Evolutionary conservation across 371 early-diverging fungal genomes (phyloP), one percentile per base, ranked within the genome.

Genomic region (Sporodiniella umbellata): DNA sequence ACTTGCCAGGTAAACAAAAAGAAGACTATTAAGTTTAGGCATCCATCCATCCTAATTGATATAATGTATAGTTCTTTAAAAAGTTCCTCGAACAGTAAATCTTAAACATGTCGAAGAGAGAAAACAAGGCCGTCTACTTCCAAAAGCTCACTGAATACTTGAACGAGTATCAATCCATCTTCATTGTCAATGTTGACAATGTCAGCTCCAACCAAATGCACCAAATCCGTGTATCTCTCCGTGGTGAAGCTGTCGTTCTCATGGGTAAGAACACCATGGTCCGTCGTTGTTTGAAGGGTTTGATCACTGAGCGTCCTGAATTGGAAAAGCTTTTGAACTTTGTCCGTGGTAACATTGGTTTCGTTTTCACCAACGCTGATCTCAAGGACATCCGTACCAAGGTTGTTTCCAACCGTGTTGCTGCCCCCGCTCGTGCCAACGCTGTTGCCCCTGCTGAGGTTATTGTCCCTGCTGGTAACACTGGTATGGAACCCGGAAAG

Each of bases 201-300:
- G 99, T 99, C 78, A 92, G 95, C 60, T 98, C 99, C 72, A 98
- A 95, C 89, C 99, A 99, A 86, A 96, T 99, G 94, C 99, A 99
- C 89, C 87, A 93, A 68, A 93, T 98, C 78, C 97, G 99, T 86
- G 78, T 85, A 66, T 75, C 86, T 52, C 88, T 98, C 72, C 92
- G 99, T 75, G 92, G 90, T 46, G 79, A 91, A 50, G 96, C 89
- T 62, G 91, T 85, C 68, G 88, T 99, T 49, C 87, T 99, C 40
- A 98, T 99, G 96, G 99, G 99, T 68, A 99, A 99, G 92, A 99
- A 99, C 95, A 99, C 99, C 76, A 96, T 97, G 92, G 96, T 99
- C 51, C 96, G 96, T 69, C 88, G 93, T 75, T 98, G 94, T 51
- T 84, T 99, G 61, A 85, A 90, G 72, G 83, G 83, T 60, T 64